A percentile compares a stretch with the other conserved stretches of the same genome.
Evolutionary conservation across 2,329 filamentous ascomycete genomes (phyloP).

Genomic region (Microsporum ferrugineum): DNA sequence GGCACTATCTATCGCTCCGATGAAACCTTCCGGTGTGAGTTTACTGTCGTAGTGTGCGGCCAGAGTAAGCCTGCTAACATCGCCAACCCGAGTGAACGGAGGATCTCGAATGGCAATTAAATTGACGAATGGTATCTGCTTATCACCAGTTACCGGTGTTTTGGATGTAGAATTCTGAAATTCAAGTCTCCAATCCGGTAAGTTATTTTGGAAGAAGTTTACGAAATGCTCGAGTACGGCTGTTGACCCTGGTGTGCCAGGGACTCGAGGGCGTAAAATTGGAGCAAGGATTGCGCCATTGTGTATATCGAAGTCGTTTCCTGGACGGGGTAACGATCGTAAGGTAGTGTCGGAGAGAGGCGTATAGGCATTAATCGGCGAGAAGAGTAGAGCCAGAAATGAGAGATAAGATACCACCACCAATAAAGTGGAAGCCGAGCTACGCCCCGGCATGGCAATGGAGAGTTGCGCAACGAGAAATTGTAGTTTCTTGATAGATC

Average conservation of each 20-base stretch:
- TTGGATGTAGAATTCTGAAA: constrained; percentile 84
- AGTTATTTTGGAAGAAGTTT: constrained; percentile 61
- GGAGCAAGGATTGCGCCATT: constrained; percentile 67
- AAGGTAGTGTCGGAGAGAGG: constrained; percentile 65
- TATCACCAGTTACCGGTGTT: constrained; percentile 62
- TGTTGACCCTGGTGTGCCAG: constrained; percentile 65
- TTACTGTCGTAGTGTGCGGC: constrained; percentile 94
- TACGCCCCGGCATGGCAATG: neutral
- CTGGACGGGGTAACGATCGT: constrained; percentile 57
- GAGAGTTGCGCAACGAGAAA: neutral
- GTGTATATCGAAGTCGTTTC: constrained; percentile 65
- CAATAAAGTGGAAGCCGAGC: neutral
- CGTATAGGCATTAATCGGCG: constrained; percentile 39
- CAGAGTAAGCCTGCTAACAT: constrained; percentile 70
- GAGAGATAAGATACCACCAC: constrained; percentile 4
- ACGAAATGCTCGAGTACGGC: constrained; percentile 70
- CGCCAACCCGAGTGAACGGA: constrained; percentile 62
- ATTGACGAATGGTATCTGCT: constrained; percentile 71
- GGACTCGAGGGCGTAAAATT: constrained; percentile 77
- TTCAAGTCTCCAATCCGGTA: constrained; percentile 68
- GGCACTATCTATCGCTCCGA: constrained; percentile 87
- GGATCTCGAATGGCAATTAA: constrained; percentile 80
- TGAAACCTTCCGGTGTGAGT: constrained; percentile 67
- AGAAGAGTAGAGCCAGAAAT: constrained; percentile 18
- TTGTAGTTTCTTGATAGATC: neutral